Base-by-base conservation (phyloP, 805 yeast species). In the Diddensiella transvaalensis region DNA sequence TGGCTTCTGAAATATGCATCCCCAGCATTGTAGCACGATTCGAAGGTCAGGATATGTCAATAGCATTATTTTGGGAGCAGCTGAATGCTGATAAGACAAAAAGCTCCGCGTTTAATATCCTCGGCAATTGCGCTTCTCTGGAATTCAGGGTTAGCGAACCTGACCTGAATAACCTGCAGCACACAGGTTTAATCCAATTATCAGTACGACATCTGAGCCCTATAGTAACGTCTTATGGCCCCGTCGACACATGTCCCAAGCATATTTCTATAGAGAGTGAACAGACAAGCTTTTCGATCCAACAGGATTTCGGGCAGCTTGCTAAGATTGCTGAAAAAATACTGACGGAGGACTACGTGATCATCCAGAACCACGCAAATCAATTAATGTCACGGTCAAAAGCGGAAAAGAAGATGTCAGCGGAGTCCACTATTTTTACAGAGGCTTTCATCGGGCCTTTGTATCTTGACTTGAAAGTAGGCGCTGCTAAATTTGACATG, bases 241-340 rank as follows among this genome's bases (percentile, higher is more conserved):
- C 22, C 15, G 15, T 26, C 8, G n/a, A 22, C 13, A 19, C 18
- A 3, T 23, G 35, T n/a, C 26, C 36, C n/a, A 41, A 22, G 15
- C 36, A 41, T 24, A 19, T 11, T 3, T 26, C 3, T 3, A 17
- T 41, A 10, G 35, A 29, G 5, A 41, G 15, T 3, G 37, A 41
- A 3, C 29, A 42, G 24, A 11, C 47, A 23, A n/a, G 32, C 40
- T 51, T 22, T 37, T 38, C 46, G 43, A 19, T n/a, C 15, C 44
- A 48, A 23, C 29, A n/a, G 11, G 42, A 11, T 15, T 13, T 32
- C 3, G 18, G 33, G 19, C 15, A 23, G 5, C 15, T 22, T 22
- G 15, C 37, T 4, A 19, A 8, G 11, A 41, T 23, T 24, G 35
- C 6, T 11, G 3, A 13, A 6, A 41, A 29, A 4, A 19, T 41